A percentile compares a stretch with the other conserved stretches of the same genome.
Conservation (phyloP, 148 eudicot genomes). For the Spergularia bocconei region DNA sequence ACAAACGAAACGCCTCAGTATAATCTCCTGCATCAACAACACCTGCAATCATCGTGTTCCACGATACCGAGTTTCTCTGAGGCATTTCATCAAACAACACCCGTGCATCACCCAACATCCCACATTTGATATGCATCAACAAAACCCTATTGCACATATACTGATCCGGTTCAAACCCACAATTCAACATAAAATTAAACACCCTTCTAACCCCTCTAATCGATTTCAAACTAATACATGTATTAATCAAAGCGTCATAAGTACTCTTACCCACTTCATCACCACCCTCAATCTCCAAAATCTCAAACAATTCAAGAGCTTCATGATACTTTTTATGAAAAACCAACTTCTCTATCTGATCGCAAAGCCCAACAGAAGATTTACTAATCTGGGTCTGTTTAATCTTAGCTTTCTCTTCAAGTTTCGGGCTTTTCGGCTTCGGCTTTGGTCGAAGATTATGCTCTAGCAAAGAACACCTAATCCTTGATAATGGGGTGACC, state of each 20-base stretch:
- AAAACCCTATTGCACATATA: conserved; percentile 75
- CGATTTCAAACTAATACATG: conserved; percentile 68
- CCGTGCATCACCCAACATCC: conserved; percentile 79
- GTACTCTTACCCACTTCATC: conserved; percentile 41
- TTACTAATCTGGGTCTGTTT: conserved; percentile 12
- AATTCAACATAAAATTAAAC: conserved; percentile 43
- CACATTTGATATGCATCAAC: conserved; percentile 77
- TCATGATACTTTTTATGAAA: conserved; percentile 44
- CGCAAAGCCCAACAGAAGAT: conserved; percentile 36
- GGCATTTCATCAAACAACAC: conserved; percentile 73
- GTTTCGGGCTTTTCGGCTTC: conserved; percentile 36
- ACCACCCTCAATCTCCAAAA: conserved; percentile 55
- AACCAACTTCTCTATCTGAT: conserved; percentile 62
- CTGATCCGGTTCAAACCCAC: conserved; percentile 54
- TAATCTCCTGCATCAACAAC: conserved; percentile 63
- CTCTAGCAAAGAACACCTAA: conserved; percentile 37
- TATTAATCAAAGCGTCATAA: conserved; percentile 65
- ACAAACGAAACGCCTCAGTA: conserved; percentile 57
- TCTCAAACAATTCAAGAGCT: conserved; percentile 77
- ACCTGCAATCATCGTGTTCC: conserved; percentile 81
- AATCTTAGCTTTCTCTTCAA: conserved; percentile 22
- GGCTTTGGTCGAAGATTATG: conserved; percentile 59
- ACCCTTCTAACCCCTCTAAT: conserved; percentile 75
- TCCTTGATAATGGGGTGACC: conserved; percentile 25
- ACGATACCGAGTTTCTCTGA: conserved; percentile 57